Base-by-base conservation (phyloP, 805 yeast species). In the Lipomyces orientalis region DNA sequence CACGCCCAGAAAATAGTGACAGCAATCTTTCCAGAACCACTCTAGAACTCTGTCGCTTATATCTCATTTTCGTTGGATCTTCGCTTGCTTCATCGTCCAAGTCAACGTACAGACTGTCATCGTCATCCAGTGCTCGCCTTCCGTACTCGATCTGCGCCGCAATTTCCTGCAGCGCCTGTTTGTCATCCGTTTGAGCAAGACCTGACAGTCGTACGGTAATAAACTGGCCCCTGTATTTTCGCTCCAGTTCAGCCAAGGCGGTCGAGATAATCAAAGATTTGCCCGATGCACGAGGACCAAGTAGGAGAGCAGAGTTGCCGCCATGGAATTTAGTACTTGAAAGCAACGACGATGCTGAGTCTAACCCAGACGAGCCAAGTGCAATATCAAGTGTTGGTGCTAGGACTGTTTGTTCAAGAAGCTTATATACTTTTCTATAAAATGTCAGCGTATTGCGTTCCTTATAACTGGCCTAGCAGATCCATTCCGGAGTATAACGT, bases 231-330 rank as follows among this genome's bases (percentile, higher is more conserved):
- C 72, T 70, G 73, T 83, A 84, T 39, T 79, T 77, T 16, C 69
- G 49, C 3, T 78, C 71, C 35, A 92, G 76, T 14, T 81, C 79
- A 0, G 75, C 67, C 19, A 95, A 64, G 0, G 89, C 92, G 4
- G 82, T 78, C 37, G 89, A 82, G 2, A 94, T 79, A 2, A 90
- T 77, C 1, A 85, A 79, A 0, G 93, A 82, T 75, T 94, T 94
- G 0, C 97, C 98, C 4, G 87, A 81, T 1, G 89, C 87, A 55
- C 93, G 80, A 0, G 97, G 91, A 0, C 98, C 98, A 57, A 93
- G 82, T 0, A 94, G 67, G 6, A 94, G 79, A 12, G 88, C 86
- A 1, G 98, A 94, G 75, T 91, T 92, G 6, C 97, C 93, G 69
- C 92, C 95, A 54, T 59, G 64, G 35, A 64, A 60, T 33, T 59